Evolutionary conservation across 495 filamentous ascomycete species (phyloP), one percentile per base, ranked within the genome.

Genomic region (Cenococcum geophilum): DNA sequence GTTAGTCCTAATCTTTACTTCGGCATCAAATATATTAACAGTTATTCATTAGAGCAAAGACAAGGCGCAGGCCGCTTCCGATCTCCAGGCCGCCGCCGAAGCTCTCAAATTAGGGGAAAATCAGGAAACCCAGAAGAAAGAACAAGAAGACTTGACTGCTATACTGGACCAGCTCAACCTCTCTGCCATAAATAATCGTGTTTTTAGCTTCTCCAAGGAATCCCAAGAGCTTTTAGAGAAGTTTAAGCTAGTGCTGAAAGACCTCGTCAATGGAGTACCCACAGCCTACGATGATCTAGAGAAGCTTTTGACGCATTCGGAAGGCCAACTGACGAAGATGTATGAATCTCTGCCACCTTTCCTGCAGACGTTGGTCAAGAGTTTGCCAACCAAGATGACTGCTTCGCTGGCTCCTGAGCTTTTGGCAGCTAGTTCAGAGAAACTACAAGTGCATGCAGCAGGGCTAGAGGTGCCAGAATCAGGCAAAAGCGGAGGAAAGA

Each of bases 261-360:
- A 97, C 72, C 76, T 96, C n/a, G 79, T 89, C 59, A 92, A 89
- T 71, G 92, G 92, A 55, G 92, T 88, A 6, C 92, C 92, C 23
- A 95, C 92, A 0, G 93, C 93, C 14, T 96, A 95, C 71, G 82
- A 86, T 68, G 93, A 98, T 74, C 84, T 98, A 11, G 83, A 89
- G 27, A 76, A 80, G 65, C 84, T 98, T 16, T 78, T 98, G 35
- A 89, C 88, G 14, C 87, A 89, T 70, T 86, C 84, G 21, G 89
- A 93, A 67, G 81, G 82, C 45, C 82, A 87, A 58, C 76, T 97
- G 1, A 81, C 86, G 63, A 81, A 88, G 59, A 86, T 86, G 40
- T 97, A 86, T 75, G 82, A 86, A 10, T 77, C 83, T 55, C 81
- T 97, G n/a, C 92, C 92, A 0, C 73, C 76, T 0, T 87, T 86